Conservation (phyloP, 768 basidiomycete species). For the Mycena epipterygia region DNA sequence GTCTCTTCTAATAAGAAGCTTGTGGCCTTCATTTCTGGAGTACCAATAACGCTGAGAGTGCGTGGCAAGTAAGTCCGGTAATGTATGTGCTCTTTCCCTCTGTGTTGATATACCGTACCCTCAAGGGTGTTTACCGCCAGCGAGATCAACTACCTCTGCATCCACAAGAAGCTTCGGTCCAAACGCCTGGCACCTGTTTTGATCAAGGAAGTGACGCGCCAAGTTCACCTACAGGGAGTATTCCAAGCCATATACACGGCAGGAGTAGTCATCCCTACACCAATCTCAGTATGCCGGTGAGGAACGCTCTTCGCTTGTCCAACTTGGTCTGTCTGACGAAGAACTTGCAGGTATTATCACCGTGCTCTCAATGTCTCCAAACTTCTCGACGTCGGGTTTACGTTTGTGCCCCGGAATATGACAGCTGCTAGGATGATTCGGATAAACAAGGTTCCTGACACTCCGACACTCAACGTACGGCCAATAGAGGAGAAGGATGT, state of each 20-base stretch:
- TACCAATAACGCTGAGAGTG: conserved; percentile 89
- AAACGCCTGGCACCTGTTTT: conserved; percentile 96
- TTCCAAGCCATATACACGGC: conserved; percentile 99
- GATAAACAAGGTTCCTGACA: conserved; percentile 74
- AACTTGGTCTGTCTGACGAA: conserved; percentile 20
- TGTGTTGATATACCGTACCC: conserved; percentile 8
- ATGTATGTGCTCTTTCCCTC: background rate
- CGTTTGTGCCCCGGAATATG: conserved; percentile 86
- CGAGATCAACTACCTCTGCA: conserved; percentile 98
- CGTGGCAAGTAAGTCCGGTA: conserved; percentile 76
- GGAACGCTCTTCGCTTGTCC: conserved; percentile 38
- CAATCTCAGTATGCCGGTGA: conserved; percentile 87
- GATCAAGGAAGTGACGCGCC: conserved; percentile 97
- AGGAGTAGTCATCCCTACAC: conserved; percentile 94
- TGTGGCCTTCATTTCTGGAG: conserved; percentile 96
- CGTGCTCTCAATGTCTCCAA: conserved; percentile 93
- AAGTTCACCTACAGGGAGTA: conserved; percentile 88
- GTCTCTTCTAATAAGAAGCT: conserved; percentile 92
- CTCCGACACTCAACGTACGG: conserved; percentile 76
- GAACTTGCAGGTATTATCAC: conserved; percentile 81
- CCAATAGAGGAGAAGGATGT: conserved; percentile 92
- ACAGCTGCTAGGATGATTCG: conserved; percentile 94
- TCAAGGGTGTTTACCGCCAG: conserved; percentile 75
- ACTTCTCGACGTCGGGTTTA: conserved; percentile 91
- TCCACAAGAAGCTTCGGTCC: conserved; percentile 97